Evolutionary conservation across 352 stramenopile genomes (phyloP).

Genomic region (Phytophthora hybrid): DNA sequence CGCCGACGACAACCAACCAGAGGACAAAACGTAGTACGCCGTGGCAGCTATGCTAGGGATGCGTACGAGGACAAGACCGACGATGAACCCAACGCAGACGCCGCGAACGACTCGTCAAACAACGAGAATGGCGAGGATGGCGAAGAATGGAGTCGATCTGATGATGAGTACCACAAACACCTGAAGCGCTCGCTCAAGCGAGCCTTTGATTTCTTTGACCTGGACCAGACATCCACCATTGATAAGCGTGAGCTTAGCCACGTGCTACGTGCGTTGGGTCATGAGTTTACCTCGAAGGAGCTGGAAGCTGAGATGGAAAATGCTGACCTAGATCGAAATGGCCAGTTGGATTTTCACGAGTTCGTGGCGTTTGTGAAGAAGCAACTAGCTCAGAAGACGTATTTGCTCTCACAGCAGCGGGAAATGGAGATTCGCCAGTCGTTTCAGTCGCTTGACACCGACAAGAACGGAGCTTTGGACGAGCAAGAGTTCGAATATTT

Average conservation of each 20-base stretch:
- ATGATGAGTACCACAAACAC: conserved; percentile 68
- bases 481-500: conserved; percentile 83
- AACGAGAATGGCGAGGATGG: conserved; percentile 31
- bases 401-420: conserved; percentile 59
- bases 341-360: conserved; percentile 78
- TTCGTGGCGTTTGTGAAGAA: conserved; percentile 77
- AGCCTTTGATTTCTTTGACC: conserved; percentile 85
- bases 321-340: conserved; percentile 72
- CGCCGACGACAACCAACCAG: conserved; percentile 33
- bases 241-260: conserved; percentile 74
- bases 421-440: conserved; percentile 82
- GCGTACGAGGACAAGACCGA: conserved; percentile 7
- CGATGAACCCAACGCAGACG: conserved; percentile 14
- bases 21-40: conserved; percentile 13
- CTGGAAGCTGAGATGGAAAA: conserved; percentile 64
- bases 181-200: conserved; percentile 67
- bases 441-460: conserved; percentile 72
- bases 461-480: conserved; percentile 74
- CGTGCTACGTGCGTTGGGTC: conserved; percentile 69
- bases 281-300: conserved; percentile 79
- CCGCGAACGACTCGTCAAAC: conserved; percentile 2
- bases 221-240: conserved; percentile 75
- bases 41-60: conserved; percentile 1
- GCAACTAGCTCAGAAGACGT: conserved; percentile 66
- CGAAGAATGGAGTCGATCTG: conserved; percentile 48